A percentile compares a stretch with the other conserved stretches of the same genome.
These are phyloP conservation scores for Chlorella ohadii DNA, from an alignment of 139 green algal species.

Conservation along the genomic window DNA sequence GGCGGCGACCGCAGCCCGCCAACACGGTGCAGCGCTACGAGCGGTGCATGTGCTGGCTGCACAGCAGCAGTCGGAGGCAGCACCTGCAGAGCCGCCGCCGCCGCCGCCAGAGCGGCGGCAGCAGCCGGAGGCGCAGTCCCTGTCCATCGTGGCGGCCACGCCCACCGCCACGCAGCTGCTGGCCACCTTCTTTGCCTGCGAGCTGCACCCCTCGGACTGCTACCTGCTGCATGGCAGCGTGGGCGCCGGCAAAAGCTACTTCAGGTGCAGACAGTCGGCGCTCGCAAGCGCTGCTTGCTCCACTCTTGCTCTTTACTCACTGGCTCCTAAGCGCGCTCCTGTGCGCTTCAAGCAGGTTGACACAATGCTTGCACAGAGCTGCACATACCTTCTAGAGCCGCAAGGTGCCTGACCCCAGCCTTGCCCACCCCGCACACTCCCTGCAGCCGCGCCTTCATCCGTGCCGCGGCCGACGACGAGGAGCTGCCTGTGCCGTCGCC, in stretches of 20 bases:
- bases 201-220: slow-evolving; percentile 27
- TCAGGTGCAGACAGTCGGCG: too few species aligned
- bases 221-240: slow-evolving; percentile 76
- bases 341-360: too few species aligned
- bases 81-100: neutral
- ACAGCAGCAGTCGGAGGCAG: neutral
- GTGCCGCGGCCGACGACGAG: slow-evolving; percentile 63
- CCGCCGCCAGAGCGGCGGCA: neutral
- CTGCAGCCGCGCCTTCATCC: slow-evolving; percentile 81
- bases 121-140: neutral
- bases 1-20: too few species aligned
- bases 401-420: too few species aligned
- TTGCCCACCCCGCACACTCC: neutral
- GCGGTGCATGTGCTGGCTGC: neutral
- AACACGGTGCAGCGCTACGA: too few species aligned
- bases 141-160: slow-evolving; percentile 27
- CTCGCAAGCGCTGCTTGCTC: too few species aligned
- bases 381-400: too few species aligned
- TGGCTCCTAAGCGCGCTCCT: too few species aligned
- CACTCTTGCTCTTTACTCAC: too few species aligned
- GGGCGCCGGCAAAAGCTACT: slow-evolving; percentile 85
- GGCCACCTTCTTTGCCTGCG: slow-evolving; percentile 35
- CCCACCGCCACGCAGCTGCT: slow-evolving; percentile 34
- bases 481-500: slow-evolving; percentile 82
- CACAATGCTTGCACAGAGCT: too few species aligned